A percentile compares a stretch with the other conserved stretches of the same genome.
phyloP scores from a whole-genome alignment of 176 grass and related monocot genomes.

The Triticum aestivum region IWGSC_CS_RefSeq_v2.1 NC_057812.1:25460590-25461089 shows the following conservation, averaged over 20 bases:
- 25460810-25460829: neutral
- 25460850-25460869: neutral
- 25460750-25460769: neutral
- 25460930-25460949: constrained; percentile 51
- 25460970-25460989: constrained; percentile 23
- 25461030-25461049: constrained; percentile 39
- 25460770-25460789: constrained; percentile 31
- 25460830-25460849: neutral
- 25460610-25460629: constrained; percentile 45
- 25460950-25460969: constrained; percentile 57
- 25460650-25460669: constrained; percentile 31
- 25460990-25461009: constrained; percentile 48
- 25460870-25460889: constrained; percentile 35
- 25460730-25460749: constrained; percentile 21
- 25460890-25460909: constrained; percentile 43
- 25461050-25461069: constrained; percentile 40
- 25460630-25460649: constrained; percentile 47
- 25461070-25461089: constrained; percentile 46
- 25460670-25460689: neutral
- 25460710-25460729: constrained; percentile 19
- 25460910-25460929: constrained; percentile 14
- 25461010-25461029: constrained; percentile 38
- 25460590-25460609: neutral
- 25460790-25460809: constrained; percentile 27
- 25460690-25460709: constrained; percentile 11